These are phyloP conservation scores for Phytophthora sansomeana DNA, from an alignment of 352 stramenopile genomes.

Conservation along the genomic window DNA sequence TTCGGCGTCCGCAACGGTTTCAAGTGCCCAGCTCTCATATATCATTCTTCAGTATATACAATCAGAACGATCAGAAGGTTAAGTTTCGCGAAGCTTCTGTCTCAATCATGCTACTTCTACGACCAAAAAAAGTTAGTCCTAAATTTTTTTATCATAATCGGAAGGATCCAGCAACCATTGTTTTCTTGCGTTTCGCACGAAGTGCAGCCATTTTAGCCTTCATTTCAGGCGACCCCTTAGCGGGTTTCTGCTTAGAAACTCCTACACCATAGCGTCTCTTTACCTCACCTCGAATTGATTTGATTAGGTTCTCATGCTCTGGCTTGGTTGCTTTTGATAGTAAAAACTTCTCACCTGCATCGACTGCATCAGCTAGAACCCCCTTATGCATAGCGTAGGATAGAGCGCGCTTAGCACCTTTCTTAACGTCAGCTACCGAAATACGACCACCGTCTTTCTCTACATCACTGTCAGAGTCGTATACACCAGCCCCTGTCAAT, in stretches of 20 bases:
- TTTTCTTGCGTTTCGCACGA: conserved; percentile 4
- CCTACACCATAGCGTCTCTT: too few relatives aligned
- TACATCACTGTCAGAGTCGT: conserved; percentile 8
- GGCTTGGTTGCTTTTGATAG: too few relatives aligned
- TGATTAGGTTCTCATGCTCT: too few relatives aligned
- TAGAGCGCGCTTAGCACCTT: background rate
- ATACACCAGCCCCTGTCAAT: conserved; percentile 8
- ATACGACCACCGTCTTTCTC: conserved; percentile 1
- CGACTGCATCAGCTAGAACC: too few relatives aligned
- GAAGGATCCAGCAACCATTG: too few relatives aligned
- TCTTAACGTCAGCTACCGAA: conserved; percentile 9
- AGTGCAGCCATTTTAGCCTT: conserved; percentile 12
- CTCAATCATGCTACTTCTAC: conserved; percentile 14
- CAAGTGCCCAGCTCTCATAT: conserved; percentile 9
- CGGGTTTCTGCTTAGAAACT: background rate
- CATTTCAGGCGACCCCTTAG: background rate
- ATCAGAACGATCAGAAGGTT: conserved; percentile 16
- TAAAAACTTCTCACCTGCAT: too few relatives aligned
- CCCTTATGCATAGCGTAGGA: conserved; percentile 12
- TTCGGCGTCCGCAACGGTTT: conserved; percentile 4
- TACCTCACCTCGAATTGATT: too few relatives aligned
- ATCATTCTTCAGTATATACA: conserved; percentile 23
- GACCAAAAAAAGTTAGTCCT: conserved; percentile 10
- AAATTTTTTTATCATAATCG: too few relatives aligned
- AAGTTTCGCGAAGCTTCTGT: conserved; percentile 7